Conservation (phyloP, 257 asterid genomes). For the Fraxinus cuspidata region DNA sequence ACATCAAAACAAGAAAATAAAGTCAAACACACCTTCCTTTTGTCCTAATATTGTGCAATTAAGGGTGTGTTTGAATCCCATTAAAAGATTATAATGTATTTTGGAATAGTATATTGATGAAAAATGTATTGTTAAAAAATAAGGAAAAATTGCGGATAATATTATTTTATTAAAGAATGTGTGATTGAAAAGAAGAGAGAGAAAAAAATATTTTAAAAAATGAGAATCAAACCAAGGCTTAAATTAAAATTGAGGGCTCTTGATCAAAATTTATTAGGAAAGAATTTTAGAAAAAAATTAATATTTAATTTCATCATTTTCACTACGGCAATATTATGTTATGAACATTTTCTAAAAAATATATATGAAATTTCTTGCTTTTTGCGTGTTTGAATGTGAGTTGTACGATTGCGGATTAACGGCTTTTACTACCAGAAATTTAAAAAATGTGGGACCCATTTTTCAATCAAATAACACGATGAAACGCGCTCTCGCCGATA, state of each 20-base stretch:
- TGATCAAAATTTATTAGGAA: background rate
- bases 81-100: too few species aligned
- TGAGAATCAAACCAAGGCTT: too few species aligned
- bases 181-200: too few species aligned
- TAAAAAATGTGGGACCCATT: slow-evolving; percentile 32
- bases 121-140: too few species aligned
- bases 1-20: too few species aligned
- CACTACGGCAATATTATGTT: background rate
- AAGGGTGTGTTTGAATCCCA: background rate
- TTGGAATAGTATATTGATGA: too few species aligned
- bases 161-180: too few species aligned
- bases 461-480: background rate
- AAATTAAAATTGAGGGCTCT: background rate
- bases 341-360: background rate
- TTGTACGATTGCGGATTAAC: slow-evolving; percentile 53
- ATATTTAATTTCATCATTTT: background rate
- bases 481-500: slow-evolving; percentile 30
- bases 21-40: too few species aligned
- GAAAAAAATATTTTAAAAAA: too few species aligned
- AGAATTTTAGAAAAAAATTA: too few species aligned
- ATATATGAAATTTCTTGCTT: slow-evolving; percentile 1
- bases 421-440: slow-evolving; percentile 35
- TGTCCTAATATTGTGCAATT: background rate
- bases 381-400: slow-evolving; percentile 43
- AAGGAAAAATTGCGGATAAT: too few species aligned